phyloP scores from a whole-genome alignment of 306 rosid species.

The Malus sylvestris region DNA sequence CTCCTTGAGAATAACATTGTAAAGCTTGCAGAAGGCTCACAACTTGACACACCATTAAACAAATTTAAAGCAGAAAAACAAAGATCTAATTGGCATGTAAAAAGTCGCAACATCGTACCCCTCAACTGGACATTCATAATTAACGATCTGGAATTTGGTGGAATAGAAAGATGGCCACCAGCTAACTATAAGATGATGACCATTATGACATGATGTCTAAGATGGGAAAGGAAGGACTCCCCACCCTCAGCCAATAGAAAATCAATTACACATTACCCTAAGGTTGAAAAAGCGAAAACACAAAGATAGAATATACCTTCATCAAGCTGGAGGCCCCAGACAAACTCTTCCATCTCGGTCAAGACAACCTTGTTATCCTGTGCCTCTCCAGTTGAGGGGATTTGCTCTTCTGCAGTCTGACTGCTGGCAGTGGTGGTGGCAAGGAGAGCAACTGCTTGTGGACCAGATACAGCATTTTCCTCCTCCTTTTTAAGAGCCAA shows the following conservation, averaged over 20 bases:
- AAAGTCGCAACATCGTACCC: not conserved
- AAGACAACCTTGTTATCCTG: constrained; percentile 80
- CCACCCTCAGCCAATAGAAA: not conserved
- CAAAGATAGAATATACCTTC: constrained; percentile 47
- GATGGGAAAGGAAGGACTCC: not conserved
- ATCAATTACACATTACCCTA: not conserved
- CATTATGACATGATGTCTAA: not conserved
- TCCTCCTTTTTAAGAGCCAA: constrained; percentile 68
- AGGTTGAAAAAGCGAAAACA: constrained; percentile 7
- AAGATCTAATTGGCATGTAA: not conserved
- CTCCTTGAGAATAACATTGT: not conserved
- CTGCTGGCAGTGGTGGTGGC: constrained; percentile 44
- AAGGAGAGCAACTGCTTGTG: constrained; percentile 67
- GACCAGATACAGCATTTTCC: constrained; percentile 46
- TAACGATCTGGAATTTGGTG: not conserved
- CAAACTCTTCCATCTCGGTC: constrained; percentile 98
- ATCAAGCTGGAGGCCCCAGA: constrained; percentile 90
- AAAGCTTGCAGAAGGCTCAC: not conserved
- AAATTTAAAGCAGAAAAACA: not conserved
- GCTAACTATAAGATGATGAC: not conserved
- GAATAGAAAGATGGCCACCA: not conserved
- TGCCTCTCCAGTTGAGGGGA: constrained; percentile 44
- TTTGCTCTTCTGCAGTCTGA: constrained; percentile 49
- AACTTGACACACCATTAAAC: not conserved
- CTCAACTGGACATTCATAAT: not conserved